A percentile compares a stretch with the other conserved stretches of the same genome.
These are phyloP conservation scores for Lichenothelia convexa DNA, from an alignment of 495 filamentous ascomycete genomes.

Conservation along the genomic window DNA sequence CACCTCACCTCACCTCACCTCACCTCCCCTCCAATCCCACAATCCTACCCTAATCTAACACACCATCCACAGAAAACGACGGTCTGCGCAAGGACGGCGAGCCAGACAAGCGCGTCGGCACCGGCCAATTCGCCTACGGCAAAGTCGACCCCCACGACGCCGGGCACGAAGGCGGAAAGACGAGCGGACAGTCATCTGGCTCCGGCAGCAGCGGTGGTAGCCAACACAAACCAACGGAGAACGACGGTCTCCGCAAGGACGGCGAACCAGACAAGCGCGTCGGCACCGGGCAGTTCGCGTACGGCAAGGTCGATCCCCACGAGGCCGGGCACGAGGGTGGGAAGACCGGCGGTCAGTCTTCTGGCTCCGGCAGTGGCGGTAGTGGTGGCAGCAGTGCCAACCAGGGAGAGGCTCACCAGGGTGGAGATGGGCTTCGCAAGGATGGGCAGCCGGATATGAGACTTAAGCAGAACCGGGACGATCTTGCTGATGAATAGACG, in stretches of 20 bases:
- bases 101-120: slow-evolving; percentile 5
- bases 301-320: slow-evolving; percentile 5
- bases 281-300: slow-evolving; percentile 2
- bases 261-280: slow-evolving; percentile 6
- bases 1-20: too few relatives aligned
- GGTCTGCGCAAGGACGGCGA: slow-evolving; percentile 8
- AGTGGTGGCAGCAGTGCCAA: too few relatives aligned
- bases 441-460: too few relatives aligned
- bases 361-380: too few relatives aligned
- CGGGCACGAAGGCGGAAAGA: slow-evolving; percentile 3
- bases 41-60: too few relatives aligned
- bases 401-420: too few relatives aligned
- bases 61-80: slow-evolving; percentile 9
- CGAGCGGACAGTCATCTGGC: not conserved
- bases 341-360: too few relatives aligned
- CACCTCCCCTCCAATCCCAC: too few relatives aligned
- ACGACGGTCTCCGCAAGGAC: slow-evolving; percentile 9
- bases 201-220: not conserved
- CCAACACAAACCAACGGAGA: slow-evolving; percentile 8
- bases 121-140: slow-evolving; percentile 6
- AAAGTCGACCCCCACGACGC: slow-evolving; percentile 7
- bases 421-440: too few relatives aligned
- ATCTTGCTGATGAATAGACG: too few relatives aligned
- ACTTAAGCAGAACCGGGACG: too few relatives aligned
- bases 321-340: slow-evolving; percentile 4